A percentile compares a stretch with the other conserved stretches of the same genome.
phyloP scores from a whole-genome alignment of 1,139 yeast genomes.

The Yamadazyma sp. region DNA sequence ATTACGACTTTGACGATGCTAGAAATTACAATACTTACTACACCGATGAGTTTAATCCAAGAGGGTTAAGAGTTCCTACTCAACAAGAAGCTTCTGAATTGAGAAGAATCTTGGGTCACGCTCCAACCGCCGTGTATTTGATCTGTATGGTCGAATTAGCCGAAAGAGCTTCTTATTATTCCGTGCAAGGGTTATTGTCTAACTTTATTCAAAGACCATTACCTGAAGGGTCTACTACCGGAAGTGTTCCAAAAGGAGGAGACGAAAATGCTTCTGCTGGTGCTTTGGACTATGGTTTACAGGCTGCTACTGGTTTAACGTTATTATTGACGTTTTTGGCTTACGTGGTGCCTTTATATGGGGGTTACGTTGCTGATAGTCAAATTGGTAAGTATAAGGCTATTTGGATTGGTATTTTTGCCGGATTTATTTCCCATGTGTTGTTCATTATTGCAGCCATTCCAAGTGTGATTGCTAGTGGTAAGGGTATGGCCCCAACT shows the following conservation, averaged over 20 bases:
- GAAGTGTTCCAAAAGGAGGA: constrained; percentile 34
- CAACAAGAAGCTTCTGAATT: constrained; percentile 44
- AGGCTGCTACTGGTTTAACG: constrained; percentile 39
- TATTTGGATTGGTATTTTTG: constrained; percentile 40
- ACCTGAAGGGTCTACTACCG: constrained; percentile 50
- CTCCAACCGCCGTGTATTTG: constrained; percentile 28
- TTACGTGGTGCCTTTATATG: constrained; percentile 42
- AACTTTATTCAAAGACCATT: constrained; percentile 49
- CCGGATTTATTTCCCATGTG: constrained; percentile 41
- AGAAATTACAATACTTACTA: constrained; percentile 25
- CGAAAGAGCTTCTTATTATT: constrained; percentile 49
- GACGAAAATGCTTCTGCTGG: constrained; percentile 37
- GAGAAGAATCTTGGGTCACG: constrained; percentile 36
- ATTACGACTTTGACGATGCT: constrained; percentile 26
- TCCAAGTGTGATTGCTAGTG: constrained; percentile 36
- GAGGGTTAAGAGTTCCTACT: constrained; percentile 36
- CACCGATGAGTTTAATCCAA: constrained; percentile 33
- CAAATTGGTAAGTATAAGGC: constrained; percentile 41
- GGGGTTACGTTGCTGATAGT: constrained; percentile 46
- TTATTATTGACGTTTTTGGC: constrained; percentile 42
- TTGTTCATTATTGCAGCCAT: constrained; percentile 41
- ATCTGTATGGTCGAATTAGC: constrained; percentile 46
- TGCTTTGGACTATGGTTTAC: constrained; percentile 41
- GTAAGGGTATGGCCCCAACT: constrained; percentile 36
- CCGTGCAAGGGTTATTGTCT: constrained; percentile 40